phyloP scores from a whole-genome alignment of 805 yeast genomes.

The Ogataea wickerhamii region DNA sequence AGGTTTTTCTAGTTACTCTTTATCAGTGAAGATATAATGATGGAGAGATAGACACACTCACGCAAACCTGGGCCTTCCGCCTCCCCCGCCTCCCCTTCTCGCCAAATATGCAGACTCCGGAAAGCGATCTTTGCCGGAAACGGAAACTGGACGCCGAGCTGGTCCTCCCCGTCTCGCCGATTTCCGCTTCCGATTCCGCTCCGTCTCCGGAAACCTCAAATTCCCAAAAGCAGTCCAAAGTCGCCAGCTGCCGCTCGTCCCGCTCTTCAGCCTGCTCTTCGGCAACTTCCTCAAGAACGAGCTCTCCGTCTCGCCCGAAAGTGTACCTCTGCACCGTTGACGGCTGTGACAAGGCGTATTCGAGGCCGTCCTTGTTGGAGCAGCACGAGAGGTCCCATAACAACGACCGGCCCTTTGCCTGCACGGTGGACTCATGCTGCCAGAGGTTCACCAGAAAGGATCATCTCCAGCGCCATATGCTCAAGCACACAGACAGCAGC shows the following conservation, averaged over 20 bases:
- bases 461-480: conserved; percentile 70
- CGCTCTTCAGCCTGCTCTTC: background rate
- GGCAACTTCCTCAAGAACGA: conserved; percentile 2
- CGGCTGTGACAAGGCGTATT: conserved; percentile 72
- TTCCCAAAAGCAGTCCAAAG: background rate
- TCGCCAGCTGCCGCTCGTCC: background rate
- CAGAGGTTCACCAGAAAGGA: conserved; percentile 71
- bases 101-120: no score
- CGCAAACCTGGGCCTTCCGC: no score
- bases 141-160: no score
- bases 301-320: conserved; percentile 50
- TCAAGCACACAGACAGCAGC: conserved; percentile 52
- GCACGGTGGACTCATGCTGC: conserved; percentile 54
- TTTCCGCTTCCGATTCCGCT: no score
- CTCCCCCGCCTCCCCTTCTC: no score
- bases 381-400: conserved; percentile 82
- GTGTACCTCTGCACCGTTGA: conserved; percentile 57
- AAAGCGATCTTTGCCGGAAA: no score
- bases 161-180: no score
- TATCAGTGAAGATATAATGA: no score
- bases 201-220: no score
- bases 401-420: conserved; percentile 70
- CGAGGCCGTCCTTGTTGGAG: conserved; percentile 75
- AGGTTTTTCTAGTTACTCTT: no score
- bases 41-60: no score